Base-by-base conservation (phyloP, 345 rosid species). In the Salix dunnii region DNA sequence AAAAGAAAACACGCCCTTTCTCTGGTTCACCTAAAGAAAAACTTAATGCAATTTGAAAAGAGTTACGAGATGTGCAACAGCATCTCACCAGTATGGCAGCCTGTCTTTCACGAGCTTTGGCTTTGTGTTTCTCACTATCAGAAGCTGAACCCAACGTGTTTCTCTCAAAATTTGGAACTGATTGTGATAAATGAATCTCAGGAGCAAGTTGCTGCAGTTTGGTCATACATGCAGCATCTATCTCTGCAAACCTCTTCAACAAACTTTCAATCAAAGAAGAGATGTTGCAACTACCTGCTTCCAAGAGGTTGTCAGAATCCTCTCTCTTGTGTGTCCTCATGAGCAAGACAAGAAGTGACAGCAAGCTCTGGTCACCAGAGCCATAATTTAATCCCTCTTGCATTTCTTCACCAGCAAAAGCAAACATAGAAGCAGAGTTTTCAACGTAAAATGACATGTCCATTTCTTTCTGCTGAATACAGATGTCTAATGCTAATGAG, bases 271-370 rank as follows among this genome's bases (percentile, higher is more conserved):
- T 89, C 88, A 93, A 84, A 79, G 96, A 86, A 73, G 94, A 88
- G 76, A 91, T 70, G 82, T 86, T 87, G 80, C 87, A 86, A 82
- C 83, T 85, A 80, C 89, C 94, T n/a, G 87, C 88, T 82, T 91
- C 97, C 69, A 81, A 23, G 76, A 84, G 82, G 61, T 80, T 84
- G 69, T 85, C 86, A 23, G 71, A 62, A 49, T 83, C 86, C 61
- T 88, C 89, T 62, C 78, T 89, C 79, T 74, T 85, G 82, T 90
- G 91, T 77, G 87, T 87, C 81, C 85, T 84, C 96, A 89, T 88
- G 80, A 93, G 81, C 67, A 83, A 81, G 82, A 92, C 97, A 74
- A 96, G 99, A 84, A 96, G 97, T 10, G 99, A 96, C 78, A 93
- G 82, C 84, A 93, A 82, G 85, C 94, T 93, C 74, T 85, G 84